Conservation (phyloP, 192 early-diverging fungal species). For the Linnemannia zychae region DNA sequence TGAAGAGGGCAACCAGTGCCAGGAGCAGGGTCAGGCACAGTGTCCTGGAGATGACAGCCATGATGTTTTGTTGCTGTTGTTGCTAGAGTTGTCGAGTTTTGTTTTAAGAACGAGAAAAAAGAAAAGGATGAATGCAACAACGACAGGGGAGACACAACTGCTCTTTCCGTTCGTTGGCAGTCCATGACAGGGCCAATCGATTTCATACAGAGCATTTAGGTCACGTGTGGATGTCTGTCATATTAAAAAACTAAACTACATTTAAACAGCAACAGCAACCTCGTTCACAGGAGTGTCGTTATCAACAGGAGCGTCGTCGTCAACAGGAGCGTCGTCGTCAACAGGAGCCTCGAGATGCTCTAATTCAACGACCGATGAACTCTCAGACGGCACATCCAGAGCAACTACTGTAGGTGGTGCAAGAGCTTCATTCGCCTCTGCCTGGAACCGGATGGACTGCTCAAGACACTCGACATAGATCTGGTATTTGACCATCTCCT, state of each 20-base stretch:
- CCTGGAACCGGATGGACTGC: constrained; percentile 59
- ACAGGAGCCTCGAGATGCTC: not conserved
- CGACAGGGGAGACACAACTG: not conserved
- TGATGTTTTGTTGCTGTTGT: constrained; percentile 10
- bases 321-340: not conserved
- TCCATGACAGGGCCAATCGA: not conserved
- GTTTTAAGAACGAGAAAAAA: not conserved
- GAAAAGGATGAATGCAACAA: not conserved
- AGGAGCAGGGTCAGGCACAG: constrained; percentile 24
- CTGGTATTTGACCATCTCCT: constrained; percentile 87
- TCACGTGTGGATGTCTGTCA: not conserved
- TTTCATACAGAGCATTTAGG: not conserved
- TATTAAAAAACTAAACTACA: not conserved
- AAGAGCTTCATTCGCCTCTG: not conserved
- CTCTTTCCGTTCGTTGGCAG: not conserved
- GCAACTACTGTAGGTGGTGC: not conserved
- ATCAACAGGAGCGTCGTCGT: not conserved
- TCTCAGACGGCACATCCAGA: not conserved
- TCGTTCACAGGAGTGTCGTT: not conserved
- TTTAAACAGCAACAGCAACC: not conserved
- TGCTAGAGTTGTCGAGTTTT: not conserved
- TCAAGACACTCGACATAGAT: constrained; percentile 80
- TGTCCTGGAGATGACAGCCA: constrained; percentile 36
- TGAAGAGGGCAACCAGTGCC: constrained; percentile 15
- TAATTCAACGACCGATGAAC: not conserved